Evolutionary conservation across 306 rosid genomes (phyloP).

Genomic region (Pterocarpus macrocarpus): DNA sequence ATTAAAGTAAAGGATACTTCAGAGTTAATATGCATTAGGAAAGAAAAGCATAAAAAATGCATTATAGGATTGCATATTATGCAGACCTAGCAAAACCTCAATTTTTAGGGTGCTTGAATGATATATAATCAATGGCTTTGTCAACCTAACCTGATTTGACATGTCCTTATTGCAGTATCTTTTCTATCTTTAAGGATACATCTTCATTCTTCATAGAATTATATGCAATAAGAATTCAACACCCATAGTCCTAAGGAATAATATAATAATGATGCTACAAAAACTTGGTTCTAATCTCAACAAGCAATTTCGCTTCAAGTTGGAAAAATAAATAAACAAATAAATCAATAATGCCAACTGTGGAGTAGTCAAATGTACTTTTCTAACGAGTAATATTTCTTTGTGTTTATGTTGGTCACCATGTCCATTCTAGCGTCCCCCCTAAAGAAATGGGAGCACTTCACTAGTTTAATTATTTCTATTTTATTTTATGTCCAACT

Average conservation of each 20-base stretch:
- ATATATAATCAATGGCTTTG: slow-evolving; percentile 23
- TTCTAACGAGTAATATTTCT: too few relatives aligned
- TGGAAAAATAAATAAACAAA: neutral
- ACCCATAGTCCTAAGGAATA: slow-evolving; percentile 35
- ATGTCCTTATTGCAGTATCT: neutral
- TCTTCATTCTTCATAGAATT: slow-evolving; percentile 12
- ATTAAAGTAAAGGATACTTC: neutral
- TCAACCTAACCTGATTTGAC: slow-evolving; percentile 35
- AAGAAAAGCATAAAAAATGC: neutral
- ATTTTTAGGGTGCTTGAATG: slow-evolving; percentile 40
- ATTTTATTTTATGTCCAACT: neutral
- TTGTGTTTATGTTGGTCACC: too few relatives aligned
- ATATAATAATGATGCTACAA: neutral
- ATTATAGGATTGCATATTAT: slow-evolving; percentile 27
- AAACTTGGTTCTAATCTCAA: neutral
- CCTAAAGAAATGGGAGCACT: neutral
- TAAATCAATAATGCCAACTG: neutral
- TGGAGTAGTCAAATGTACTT: too few relatives aligned
- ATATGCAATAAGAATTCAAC: slow-evolving; percentile 35
- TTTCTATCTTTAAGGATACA: slow-evolving; percentile 3
- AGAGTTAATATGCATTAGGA: neutral
- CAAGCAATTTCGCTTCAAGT: neutral
- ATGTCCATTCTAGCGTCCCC: too few relatives aligned
- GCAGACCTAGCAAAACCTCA: slow-evolving; percentile 21
- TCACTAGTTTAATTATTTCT: slow-evolving; percentile 17